phyloP scores from a whole-genome alignment of 1,284 basidiomycete genomes.

The Coniferiporia weirii region DNA sequence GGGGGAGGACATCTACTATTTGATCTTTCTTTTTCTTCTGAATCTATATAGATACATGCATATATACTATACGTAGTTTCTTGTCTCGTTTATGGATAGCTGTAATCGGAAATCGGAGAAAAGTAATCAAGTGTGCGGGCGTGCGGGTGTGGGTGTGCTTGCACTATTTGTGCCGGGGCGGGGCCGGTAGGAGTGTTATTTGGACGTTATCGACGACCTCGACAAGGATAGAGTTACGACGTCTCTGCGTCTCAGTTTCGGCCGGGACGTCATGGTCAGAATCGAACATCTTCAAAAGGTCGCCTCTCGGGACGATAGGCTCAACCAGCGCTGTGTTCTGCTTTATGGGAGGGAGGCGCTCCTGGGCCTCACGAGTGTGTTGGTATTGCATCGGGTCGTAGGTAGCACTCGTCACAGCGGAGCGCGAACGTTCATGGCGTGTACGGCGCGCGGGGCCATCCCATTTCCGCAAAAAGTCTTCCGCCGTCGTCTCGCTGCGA shows the following conservation, averaged over 20 bases:
- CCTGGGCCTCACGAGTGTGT: background rate
- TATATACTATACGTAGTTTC: background rate
- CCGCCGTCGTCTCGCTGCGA: slow-evolving; percentile 11
- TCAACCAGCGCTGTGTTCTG: background rate
- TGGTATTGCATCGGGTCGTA: too few species aligned
- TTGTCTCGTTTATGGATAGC: background rate
- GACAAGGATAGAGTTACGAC: slow-evolving; percentile 1
- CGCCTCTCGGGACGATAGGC: slow-evolving; percentile 12
- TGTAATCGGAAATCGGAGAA: too few species aligned
- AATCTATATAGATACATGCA: background rate
- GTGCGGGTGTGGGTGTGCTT: too few species aligned
- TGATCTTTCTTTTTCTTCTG: too few species aligned
- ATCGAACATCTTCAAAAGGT: slow-evolving; percentile 11
- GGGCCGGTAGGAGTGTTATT: slow-evolving; percentile 7
- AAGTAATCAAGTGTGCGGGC: too few species aligned
- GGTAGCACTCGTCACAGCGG: background rate
- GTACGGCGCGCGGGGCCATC: background rate
- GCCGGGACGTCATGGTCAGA: background rate
- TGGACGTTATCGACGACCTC: slow-evolving; percentile 4
- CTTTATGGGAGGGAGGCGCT: background rate
- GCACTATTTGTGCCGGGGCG: slow-evolving; percentile 3
- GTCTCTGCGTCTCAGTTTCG: background rate
- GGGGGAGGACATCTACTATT: too few species aligned
- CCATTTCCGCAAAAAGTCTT: slow-evolving; percentile 1
- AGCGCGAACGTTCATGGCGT: slow-evolving; percentile 5